These are phyloP conservation scores for Penicillium sp. DNA, from an alignment of 2,329 filamentous ascomycete species.

Conservation along the genomic window DNA sequence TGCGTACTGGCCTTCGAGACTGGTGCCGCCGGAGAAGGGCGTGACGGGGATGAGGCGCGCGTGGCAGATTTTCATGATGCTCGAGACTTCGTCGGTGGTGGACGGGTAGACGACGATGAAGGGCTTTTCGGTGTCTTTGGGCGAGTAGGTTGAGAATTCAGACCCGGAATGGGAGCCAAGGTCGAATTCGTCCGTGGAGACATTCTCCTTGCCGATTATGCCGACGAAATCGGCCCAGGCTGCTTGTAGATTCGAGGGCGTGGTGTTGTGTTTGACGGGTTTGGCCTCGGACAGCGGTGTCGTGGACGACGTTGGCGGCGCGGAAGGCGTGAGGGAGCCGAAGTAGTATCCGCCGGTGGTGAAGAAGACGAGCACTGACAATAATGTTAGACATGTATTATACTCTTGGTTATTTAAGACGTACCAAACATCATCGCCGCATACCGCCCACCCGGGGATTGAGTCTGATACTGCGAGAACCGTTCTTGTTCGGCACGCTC, in stretches of 20 bases:
- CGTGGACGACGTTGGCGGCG: constrained; percentile 53
- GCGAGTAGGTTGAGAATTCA: constrained; percentile 57
- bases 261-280: constrained; percentile 53
- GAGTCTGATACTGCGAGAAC: constrained; percentile 43
- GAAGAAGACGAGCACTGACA: constrained; percentile 48
- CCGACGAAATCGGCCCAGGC: constrained; percentile 61
- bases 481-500: constrained; percentile 56
- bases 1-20: constrained; percentile 83
- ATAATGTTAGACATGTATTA: too few species aligned
- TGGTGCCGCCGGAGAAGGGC: constrained; percentile 82
- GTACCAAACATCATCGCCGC: constrained; percentile 35
- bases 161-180: constrained; percentile 57
- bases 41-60: constrained; percentile 76
- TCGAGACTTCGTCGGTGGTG: constrained; percentile 77
- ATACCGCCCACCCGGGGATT: constrained; percentile 37
- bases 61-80: constrained; percentile 86
- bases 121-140: constrained; percentile 40
- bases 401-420: too few species aligned
- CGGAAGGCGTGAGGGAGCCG: constrained; percentile 48
- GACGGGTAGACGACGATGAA: constrained; percentile 69
- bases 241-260: constrained; percentile 57
- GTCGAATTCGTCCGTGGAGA: constrained; percentile 55
- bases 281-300: constrained; percentile 47
- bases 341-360: constrained; percentile 54
- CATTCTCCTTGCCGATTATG: constrained; percentile 60